A percentile compares a stretch with the other conserved stretches of the same genome.
phyloP scores from a whole-genome alignment of 1,139 yeast species.

The Pichia cactophila region DNA sequence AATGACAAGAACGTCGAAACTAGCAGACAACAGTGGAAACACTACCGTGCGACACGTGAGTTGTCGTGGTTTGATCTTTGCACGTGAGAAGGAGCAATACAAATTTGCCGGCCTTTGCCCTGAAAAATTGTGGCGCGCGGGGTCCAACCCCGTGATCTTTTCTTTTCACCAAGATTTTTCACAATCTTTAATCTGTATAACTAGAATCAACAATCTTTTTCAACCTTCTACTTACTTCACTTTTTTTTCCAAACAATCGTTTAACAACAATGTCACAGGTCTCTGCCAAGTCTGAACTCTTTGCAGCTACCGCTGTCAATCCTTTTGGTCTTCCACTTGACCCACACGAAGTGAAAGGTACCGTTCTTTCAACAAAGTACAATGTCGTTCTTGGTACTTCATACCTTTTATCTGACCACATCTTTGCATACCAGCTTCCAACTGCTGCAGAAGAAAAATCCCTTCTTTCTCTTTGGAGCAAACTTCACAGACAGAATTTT shows the following conservation, averaged over 20 bases:
- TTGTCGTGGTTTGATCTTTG: neutral
- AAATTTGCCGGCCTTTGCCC: neutral
- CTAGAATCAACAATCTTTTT: neutral
- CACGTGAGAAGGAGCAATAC: neutral
- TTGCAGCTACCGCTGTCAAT: conserved; percentile 31
- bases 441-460: conserved; percentile 37
- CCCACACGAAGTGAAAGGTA: conserved; percentile 44
- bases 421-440: conserved; percentile 65
- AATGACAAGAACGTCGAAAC: neutral
- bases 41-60: conserved; percentile 16
- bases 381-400: conserved; percentile 59
- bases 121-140: neutral
- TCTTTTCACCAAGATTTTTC: neutral
- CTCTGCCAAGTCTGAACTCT: conserved; percentile 20
- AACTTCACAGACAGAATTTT: conserved; percentile 45
- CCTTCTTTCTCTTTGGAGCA: conserved; percentile 56
- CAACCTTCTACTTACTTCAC: neutral
- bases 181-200: neutral
- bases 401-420: conserved; percentile 52
- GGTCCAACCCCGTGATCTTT: neutral
- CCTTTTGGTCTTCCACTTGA: conserved; percentile 59
- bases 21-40: conserved; percentile 18
- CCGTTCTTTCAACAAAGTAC: conserved; percentile 54
- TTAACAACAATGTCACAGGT: conserved; percentile 9
- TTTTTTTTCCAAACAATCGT: neutral